Conservation (phyloP, 2,329 filamentous ascomycete species). For the Ilyonectria mors-panacis region DNA sequence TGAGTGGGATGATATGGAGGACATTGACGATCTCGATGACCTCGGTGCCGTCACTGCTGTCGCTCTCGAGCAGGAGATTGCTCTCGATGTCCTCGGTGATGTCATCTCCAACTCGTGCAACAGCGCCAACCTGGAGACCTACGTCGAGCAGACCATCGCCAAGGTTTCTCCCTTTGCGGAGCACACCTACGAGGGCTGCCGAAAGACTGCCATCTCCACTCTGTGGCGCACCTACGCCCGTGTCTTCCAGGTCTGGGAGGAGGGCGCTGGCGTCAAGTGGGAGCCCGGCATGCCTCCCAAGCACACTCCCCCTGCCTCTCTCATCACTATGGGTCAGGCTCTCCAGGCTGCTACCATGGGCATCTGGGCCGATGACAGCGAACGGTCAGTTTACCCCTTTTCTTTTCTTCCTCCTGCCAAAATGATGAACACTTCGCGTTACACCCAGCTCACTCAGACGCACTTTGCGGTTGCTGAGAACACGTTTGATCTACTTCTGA, state of each 20-base stretch:
- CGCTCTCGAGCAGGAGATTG: slow-evolving; percentile 97
- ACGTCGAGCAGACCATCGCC: slow-evolving; percentile 90
- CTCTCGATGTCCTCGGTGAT: slow-evolving; percentile 94
- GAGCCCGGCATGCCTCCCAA: slow-evolving; percentile 88
- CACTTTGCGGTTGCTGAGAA: slow-evolving; percentile 92
- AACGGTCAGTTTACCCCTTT: slow-evolving; percentile 80
- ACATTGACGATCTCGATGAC: slow-evolving; percentile 87
- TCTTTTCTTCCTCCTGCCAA: slow-evolving; percentile 49
- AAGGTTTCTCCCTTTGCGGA: slow-evolving; percentile 85
- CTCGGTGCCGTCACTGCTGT: slow-evolving; percentile 90
- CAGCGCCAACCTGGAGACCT: slow-evolving; percentile 80
- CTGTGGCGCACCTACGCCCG: slow-evolving; percentile 95
- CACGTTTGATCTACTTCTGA: slow-evolving; percentile 66
- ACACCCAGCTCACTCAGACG: slow-evolving; percentile 99
- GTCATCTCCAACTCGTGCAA: slow-evolving; percentile 89
- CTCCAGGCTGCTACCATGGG: slow-evolving; percentile 87
- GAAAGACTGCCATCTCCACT: slow-evolving; percentile 91
- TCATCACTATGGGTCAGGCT: slow-evolving; percentile 88
- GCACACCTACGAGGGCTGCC: slow-evolving; percentile 92
- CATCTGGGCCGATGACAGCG: slow-evolving; percentile 90
- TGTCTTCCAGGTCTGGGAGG: slow-evolving; percentile 89
- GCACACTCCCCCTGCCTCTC: slow-evolving; percentile 81
- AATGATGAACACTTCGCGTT: slow-evolving; percentile 93
- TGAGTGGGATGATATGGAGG: slow-evolving; percentile 75
- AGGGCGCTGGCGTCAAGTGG: slow-evolving; percentile 84